Conservation (phyloP, 164 flowering plant genomes). For the Vitis rotundifolia region DNA sequence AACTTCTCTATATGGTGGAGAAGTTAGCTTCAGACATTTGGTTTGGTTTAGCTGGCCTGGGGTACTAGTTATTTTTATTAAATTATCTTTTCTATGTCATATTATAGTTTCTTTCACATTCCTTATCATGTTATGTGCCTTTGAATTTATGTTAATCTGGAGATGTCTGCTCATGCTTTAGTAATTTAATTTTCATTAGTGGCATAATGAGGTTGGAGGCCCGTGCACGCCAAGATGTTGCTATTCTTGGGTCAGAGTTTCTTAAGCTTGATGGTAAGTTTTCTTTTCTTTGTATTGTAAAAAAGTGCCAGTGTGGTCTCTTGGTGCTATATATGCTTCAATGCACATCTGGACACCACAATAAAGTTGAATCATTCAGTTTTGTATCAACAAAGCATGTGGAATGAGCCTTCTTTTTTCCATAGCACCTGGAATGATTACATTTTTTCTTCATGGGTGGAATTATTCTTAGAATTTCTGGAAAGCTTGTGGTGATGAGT, state of each 20-base stretch:
- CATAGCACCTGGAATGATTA: not conserved
- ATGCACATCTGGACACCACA: not conserved
- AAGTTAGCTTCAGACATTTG: too few species aligned
- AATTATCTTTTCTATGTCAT: too few species aligned
- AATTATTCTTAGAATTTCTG: not conserved
- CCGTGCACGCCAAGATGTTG: conserved; percentile 95
- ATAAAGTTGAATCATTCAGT: not conserved
- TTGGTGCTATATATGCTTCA: not conserved
- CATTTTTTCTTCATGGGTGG: not conserved
- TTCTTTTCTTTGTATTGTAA: conserved; percentile 4
- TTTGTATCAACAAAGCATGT: not conserved
- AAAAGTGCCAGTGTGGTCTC: not conserved
- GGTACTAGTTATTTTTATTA: too few species aligned
- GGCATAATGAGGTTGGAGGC: conserved; percentile 86
- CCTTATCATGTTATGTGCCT: not conserved
- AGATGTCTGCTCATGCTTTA: conserved; percentile 7
- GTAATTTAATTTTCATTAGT: conserved; percentile 29
- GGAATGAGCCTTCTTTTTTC: not conserved
- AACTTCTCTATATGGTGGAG: too few species aligned
- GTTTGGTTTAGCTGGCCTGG: too few species aligned
- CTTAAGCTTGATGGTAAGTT: conserved; percentile 89
- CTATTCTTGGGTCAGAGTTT: conserved; percentile 80
- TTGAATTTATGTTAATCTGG: not conserved
- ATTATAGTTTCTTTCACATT: not conserved
- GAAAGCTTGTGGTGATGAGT: not conserved